Conservation (phyloP, 495 filamentous ascomycete species). For the Parmelia sp. region DNA sequence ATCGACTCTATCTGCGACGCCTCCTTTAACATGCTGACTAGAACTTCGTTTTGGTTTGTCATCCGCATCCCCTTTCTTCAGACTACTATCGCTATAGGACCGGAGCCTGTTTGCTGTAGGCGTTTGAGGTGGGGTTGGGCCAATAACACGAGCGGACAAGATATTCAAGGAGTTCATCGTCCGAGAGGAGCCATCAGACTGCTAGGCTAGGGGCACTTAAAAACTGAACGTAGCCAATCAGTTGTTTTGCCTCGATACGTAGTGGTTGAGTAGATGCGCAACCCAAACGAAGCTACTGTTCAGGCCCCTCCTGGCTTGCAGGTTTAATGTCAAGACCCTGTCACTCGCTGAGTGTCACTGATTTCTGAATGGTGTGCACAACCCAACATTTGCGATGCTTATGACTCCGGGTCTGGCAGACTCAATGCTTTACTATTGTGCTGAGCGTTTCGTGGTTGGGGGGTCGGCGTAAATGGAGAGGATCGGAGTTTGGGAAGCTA, state of each 20-base stretch:
- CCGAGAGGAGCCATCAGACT: conserved; percentile 46
- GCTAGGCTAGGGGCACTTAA: background rate
- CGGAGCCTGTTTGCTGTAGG: conserved; percentile 25
- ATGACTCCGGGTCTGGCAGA: background rate
- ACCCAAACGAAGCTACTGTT: background rate
- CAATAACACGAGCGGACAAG: conserved; percentile 78
- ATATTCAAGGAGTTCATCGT: conserved; percentile 99
- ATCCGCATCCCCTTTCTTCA: conserved; percentile 11
- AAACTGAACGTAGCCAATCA: conserved; percentile 1
- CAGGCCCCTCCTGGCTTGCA: conserved; percentile 9
- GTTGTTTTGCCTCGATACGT: background rate
- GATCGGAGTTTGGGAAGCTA: conserved; percentile 4
- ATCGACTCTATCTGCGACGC: conserved; percentile 36
- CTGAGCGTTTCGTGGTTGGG: conserved; percentile 28
- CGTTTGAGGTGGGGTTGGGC: conserved; percentile 46
- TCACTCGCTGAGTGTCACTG: conserved; percentile 2
- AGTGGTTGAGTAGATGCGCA: background rate
- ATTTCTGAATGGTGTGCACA: background rate
- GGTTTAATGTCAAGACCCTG: background rate
- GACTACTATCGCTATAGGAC: conserved; percentile 24
- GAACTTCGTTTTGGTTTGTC: conserved; percentile 32
- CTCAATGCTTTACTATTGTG: background rate
- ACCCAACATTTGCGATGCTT: background rate
- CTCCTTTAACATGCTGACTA: conserved; percentile 39
- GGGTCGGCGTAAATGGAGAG: conserved; percentile 23